Evolutionary conservation across 164 flowering plant genomes (phyloP), one percentile per base, ranked within the genome.

Genomic region (Chimonanthus praecox): DNA sequence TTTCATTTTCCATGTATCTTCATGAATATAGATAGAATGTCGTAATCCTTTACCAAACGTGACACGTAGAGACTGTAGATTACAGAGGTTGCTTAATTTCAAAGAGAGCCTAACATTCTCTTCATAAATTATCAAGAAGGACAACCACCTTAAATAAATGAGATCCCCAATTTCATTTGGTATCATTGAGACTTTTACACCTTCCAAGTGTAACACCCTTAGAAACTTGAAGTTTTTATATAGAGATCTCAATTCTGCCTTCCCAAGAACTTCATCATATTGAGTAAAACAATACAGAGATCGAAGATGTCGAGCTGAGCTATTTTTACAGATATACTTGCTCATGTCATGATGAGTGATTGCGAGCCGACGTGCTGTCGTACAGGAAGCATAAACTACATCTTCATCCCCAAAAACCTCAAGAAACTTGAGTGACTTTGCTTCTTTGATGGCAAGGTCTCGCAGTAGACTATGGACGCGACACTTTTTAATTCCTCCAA

Each of bases 131-230:
- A 43, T 20, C 9, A 18, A 47, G 18, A 68, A 46, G 4, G 72
- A 21, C 4, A 75, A 67, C 51, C 69, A 75, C 33, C 73, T 69
- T 54, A 75, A 43, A 47, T 70, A 50, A 45, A 75, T 62, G 11
- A 75, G 64, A 45, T 49, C 63, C 6, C 69, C 73, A 20, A 75
- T 49, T 45, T 60, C 62, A 4, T 11, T 44, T 7, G 77, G 77
- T 21, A 75, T 2, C 60, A 7, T 43, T 11, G 66, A 51, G 64
- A 60, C 43, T 4, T 7, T 1, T 18, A 63, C 20, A 3, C 73
- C 62, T 3, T 9, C 9, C 16, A 69, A 6, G 69, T 61, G 62
- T 13, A 70, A 48, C 49, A 75, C 73, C 47, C 65, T 64, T 13
- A 76, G 51, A 7, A 60, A 51, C 50, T 67, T 68, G 61, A 47